phyloP scores from a whole-genome alignment of 768 basidiomycete species.

The Favolaschia claudopus region DNA sequence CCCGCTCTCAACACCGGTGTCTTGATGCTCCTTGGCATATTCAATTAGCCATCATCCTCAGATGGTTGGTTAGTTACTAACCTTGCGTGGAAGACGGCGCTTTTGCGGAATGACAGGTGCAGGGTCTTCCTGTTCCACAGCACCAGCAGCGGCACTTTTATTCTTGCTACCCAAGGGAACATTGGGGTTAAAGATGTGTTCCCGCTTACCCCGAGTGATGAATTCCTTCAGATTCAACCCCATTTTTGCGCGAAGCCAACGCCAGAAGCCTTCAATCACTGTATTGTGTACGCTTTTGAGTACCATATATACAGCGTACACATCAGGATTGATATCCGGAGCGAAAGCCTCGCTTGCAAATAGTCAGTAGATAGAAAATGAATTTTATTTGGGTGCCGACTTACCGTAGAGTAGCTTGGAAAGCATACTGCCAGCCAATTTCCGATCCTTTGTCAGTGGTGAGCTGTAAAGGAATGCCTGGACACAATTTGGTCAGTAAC shows the following conservation, averaged over 20 bases:
- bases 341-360: slow-evolving; percentile 27
- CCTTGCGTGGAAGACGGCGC: too few relatives aligned
- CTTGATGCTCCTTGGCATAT: too few relatives aligned
- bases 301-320: slow-evolving; percentile 21
- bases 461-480: slow-evolving; percentile 37
- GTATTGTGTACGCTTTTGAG: slow-evolving; percentile 39
- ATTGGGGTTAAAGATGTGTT: slow-evolving; percentile 28
- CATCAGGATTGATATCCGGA: slow-evolving; percentile 27
- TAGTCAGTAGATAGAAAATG: not conserved
- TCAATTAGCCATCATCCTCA: too few relatives aligned
- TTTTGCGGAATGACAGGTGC: too few relatives aligned
- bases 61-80: too few relatives aligned
- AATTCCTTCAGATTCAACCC: slow-evolving; percentile 26
- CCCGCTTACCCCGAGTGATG: slow-evolving; percentile 29
- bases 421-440: slow-evolving; percentile 32
- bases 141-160: too few relatives aligned
- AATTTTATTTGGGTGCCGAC: too few relatives aligned
- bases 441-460: slow-evolving; percentile 40
- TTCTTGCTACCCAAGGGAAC: too few relatives aligned
- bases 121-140: too few relatives aligned
- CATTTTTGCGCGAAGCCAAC: slow-evolving; percentile 31
- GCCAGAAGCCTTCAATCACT: slow-evolving; percentile 39
- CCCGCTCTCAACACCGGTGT: too few relatives aligned
- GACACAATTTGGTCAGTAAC: not conserved
- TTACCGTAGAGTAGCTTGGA: not conserved